A percentile compares a stretch with the other conserved stretches of the same genome.
Evolutionary conservation across 148 eudicot genomes (phyloP).

Genomic region (Pharnaceum exiguum): DNA sequence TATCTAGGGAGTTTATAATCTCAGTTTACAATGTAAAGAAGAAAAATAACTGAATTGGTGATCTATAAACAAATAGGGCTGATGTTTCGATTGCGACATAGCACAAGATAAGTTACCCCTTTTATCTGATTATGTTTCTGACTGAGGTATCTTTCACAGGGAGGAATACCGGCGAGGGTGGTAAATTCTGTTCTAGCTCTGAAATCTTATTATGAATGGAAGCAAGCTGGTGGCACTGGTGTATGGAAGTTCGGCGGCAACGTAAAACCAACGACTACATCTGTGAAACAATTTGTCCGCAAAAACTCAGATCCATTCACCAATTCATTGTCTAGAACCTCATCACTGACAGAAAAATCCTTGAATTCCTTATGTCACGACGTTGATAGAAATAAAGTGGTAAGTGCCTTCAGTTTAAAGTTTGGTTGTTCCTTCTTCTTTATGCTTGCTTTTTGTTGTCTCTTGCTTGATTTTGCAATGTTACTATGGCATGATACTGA

Average conservation of each 20-base stretch:
- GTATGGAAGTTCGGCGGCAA: constrained; percentile 92
- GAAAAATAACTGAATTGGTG: too few species aligned
- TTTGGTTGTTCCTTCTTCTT: neutral
- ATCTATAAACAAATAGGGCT: too few species aligned
- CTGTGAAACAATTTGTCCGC: constrained; percentile 68
- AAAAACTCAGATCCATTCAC: constrained; percentile 90
- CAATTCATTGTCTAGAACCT: constrained; percentile 57
- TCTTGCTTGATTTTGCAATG: too few species aligned
- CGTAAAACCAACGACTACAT: constrained; percentile 46
- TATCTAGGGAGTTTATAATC: neutral
- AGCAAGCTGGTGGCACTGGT: constrained; percentile 76
- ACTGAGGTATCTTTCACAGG: constrained; percentile 51
- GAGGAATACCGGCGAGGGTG: constrained; percentile 85
- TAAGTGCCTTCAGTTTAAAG: constrained; percentile 16
- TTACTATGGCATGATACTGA: neutral
- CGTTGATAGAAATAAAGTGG: constrained; percentile 47
- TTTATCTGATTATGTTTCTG: constrained; percentile 5
- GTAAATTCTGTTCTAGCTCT: constrained; percentile 86
- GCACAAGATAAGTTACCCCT: too few species aligned
- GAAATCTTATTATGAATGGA: constrained; percentile 86
- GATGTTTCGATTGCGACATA: too few species aligned
- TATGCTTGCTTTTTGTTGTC: constrained; percentile 5
- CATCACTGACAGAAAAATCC: constrained; percentile 52
- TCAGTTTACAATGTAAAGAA: too few species aligned
- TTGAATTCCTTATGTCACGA: constrained; percentile 41